phyloP scores from a whole-genome alignment of 139 green algal species.

The Parachlorella kessleri region DNA sequence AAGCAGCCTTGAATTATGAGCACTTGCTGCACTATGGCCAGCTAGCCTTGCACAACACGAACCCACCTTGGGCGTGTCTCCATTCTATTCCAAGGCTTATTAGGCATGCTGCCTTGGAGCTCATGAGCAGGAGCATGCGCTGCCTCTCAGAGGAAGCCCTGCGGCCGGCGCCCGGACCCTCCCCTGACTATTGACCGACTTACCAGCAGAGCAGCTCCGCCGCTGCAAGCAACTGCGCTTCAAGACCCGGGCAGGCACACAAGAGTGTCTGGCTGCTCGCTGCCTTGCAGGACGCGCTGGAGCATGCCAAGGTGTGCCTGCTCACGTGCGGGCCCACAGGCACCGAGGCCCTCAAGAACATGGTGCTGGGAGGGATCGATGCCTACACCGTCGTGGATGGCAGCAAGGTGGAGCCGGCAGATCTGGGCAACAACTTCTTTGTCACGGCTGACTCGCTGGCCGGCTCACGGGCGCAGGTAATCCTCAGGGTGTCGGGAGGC shows the following conservation, averaged over 20 bases:
- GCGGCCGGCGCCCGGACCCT: too few relatives aligned
- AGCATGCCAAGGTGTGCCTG: constrained; percentile 69
- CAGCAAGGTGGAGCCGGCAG: constrained; percentile 61
- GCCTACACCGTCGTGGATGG: constrained; percentile 95
- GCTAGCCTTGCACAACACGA: too few relatives aligned
- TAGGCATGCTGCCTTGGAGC: too few relatives aligned
- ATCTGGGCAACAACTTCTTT: constrained; percentile 98
- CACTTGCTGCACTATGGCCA: too few relatives aligned
- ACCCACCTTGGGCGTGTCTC: too few relatives aligned
- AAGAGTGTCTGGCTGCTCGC: too few relatives aligned
- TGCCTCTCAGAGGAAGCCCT: too few relatives aligned
- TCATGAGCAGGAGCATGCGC: too few relatives aligned
- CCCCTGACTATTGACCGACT: too few relatives aligned
- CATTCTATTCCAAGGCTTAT: too few relatives aligned
- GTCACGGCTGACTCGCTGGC: constrained; percentile 65
- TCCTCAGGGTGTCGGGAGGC: neutral
- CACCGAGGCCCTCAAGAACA: constrained; percentile 95
- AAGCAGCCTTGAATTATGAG: too few relatives aligned
- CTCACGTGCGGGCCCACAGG: constrained; percentile 75
- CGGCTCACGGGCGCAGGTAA: constrained; percentile 53
- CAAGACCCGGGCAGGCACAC: neutral
- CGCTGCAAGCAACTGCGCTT: neutral
- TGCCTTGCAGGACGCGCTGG: constrained; percentile 58
- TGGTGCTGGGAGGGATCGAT: constrained; percentile 95
- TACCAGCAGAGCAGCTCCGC: too few relatives aligned